phyloP scores from a whole-genome alignment of 768 basidiomycete genomes.

The Guyanaporus albipodus region DNA sequence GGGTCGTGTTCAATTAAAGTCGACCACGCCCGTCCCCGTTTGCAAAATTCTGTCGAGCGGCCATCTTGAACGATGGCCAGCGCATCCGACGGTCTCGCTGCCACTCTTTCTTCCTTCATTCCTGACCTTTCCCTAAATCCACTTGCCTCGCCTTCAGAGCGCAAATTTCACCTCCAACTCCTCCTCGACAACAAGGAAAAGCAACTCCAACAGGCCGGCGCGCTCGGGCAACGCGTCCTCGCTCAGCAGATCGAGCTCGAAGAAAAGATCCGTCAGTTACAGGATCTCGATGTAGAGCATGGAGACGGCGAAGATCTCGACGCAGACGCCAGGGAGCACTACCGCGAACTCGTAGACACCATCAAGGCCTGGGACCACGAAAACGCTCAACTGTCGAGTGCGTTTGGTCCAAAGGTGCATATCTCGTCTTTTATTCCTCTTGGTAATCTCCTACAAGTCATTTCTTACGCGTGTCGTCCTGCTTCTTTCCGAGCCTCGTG shows the following conservation, averaged over 20 bases:
- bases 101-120: constrained; percentile 31
- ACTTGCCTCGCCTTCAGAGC: constrained; percentile 52
- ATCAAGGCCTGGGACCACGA: constrained; percentile 74
- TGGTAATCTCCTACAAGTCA: neutral
- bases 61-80: constrained; percentile 36
- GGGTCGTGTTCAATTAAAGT: neutral
- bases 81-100: constrained; percentile 35
- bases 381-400: constrained; percentile 70
- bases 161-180: constrained; percentile 57
- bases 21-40: neutral
- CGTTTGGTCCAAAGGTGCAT: constrained; percentile 64
- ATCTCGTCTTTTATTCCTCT: neutral
- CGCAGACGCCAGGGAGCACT: constrained; percentile 63
- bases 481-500: constrained; percentile 17
- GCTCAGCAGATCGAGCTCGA: constrained; percentile 93
- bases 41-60: constrained; percentile 14
- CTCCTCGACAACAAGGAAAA: constrained; percentile 89
- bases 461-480: constrained; percentile 6
- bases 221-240: constrained; percentile 90
- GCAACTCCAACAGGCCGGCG: constrained; percentile 88
- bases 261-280: constrained; percentile 77
- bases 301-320: constrained; percentile 62
- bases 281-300: constrained; percentile 64
- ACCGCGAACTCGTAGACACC: constrained; percentile 73
- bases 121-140: constrained; percentile 40